A percentile compares a stretch with the other conserved stretches of the same genome.
Conservation (phyloP, 768 basidiomycete genomes). For the Lyophyllum shimeji region DNA sequence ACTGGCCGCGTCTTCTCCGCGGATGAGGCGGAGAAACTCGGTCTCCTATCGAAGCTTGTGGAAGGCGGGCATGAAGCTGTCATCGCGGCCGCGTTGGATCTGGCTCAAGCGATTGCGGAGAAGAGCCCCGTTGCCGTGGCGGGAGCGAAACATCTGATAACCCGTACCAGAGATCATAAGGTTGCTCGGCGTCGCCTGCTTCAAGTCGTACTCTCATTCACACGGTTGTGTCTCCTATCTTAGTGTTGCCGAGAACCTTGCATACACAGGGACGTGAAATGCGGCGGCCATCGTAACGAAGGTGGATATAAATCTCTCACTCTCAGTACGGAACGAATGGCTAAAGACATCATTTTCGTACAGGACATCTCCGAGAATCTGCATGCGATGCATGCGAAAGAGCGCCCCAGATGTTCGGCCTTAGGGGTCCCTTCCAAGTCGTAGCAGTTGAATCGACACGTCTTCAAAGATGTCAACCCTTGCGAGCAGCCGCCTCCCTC, state of each 20-base stretch:
- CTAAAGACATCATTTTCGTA: not conserved
- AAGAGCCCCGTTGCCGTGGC: slow-evolving; percentile 82
- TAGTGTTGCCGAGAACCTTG: slow-evolving; percentile 42
- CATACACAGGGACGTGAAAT: slow-evolving; percentile 46
- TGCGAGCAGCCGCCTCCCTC: too few species aligned
- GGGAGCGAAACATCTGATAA: slow-evolving; percentile 75
- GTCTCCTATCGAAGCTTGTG: slow-evolving; percentile 74
- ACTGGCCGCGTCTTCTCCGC: slow-evolving; percentile 73
- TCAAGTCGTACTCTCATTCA: too few species aligned
- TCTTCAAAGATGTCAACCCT: too few species aligned
- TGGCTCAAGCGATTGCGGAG: slow-evolving; percentile 62
- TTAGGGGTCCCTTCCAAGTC: slow-evolving; percentile 22
- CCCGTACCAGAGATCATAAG: slow-evolving; percentile 80
- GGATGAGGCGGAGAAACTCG: slow-evolving; percentile 63
- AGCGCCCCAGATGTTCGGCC: slow-evolving; percentile 28
- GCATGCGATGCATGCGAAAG: slow-evolving; percentile 31
- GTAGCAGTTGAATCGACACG: too few species aligned
- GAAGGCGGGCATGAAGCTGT: slow-evolving; percentile 68
- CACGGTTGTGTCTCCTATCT: not conserved
- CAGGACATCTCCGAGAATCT: slow-evolving; percentile 40
- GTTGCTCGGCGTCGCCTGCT: too few species aligned
- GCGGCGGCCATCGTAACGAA: slow-evolving; percentile 39
- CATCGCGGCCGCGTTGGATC: slow-evolving; percentile 57
- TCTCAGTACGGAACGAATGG: not conserved
- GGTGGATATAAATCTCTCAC: slow-evolving; percentile 19